Base-by-base conservation (phyloP, 2,329 filamentous ascomycete genomes). In the Colletotrichum higginsianum region DNA sequence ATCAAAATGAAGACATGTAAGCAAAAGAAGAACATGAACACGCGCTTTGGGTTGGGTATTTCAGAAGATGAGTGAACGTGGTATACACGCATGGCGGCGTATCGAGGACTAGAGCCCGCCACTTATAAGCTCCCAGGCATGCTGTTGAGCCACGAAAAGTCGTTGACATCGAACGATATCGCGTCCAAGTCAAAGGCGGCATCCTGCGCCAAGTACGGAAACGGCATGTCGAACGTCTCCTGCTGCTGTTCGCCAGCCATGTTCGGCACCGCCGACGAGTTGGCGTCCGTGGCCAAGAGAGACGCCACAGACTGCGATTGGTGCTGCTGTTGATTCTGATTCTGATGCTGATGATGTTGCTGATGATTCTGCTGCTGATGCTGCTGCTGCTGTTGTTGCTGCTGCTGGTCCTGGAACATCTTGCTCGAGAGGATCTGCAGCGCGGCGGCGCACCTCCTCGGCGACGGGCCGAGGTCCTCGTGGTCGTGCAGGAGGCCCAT, bases 351-450 rank as follows among this genome's bases (percentile, higher is more conserved):
- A 6, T 30, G 30, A 6, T 30, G 30, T 1, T 30, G 30, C 7
- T 30, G 30, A 2, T 30, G 30, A 3, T 30, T 2, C 30, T 30
- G 30, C 30, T 6, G 30, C 30, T 30, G 30, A 4, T 6, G 30
- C 5, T 30, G 30, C 7, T 30, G 30, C 30, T 30, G 30, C 30
- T 30, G 30, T 4, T 30, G 15, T 11, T 50, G 68, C 6, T 38
- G 40, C 23, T 77, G 72, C 46, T 78, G 74, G 2, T 74, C 71
- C 50, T 80, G 78, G 3, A 79, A 44, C 3, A 82, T 79, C 66
- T 82, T 82, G 0, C 78, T 75, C 0, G 80, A 82, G 0, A 82
- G 65, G 11, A 82, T 80, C 9, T 81, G 77, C 13, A 83, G 63
- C 0, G 80, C 80, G 0, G 80, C 76, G 1, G 80, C 76, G 7